A percentile compares a stretch with the other conserved stretches of the same genome.
phyloP scores from a whole-genome alignment of 495 filamentous ascomycete genomes.

The Penicillium egyptiacum region DNA sequence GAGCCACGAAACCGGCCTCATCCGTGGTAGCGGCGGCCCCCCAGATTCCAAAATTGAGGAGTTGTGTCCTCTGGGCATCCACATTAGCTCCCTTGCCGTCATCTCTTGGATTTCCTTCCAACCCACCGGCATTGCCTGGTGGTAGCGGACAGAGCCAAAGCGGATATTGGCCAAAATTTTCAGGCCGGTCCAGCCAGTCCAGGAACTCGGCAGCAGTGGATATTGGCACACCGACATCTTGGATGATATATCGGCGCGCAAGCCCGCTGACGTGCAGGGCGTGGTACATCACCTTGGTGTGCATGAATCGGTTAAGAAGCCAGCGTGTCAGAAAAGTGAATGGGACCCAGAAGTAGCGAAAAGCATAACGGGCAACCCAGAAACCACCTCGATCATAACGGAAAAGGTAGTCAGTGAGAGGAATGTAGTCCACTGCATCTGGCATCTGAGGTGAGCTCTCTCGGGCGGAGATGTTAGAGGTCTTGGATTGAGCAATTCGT shows the following conservation, averaged over 20 bases:
- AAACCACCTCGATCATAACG: slow-evolving; percentile 65
- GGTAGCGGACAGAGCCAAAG: slow-evolving; percentile 58
- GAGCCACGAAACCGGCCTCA: slow-evolving; percentile 43
- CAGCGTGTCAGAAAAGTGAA: slow-evolving; percentile 56
- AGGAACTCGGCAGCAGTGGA: slow-evolving; percentile 47
- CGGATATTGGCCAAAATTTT: slow-evolving; percentile 52
- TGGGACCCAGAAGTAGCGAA: slow-evolving; percentile 55
- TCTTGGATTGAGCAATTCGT: slow-evolving; percentile 13
- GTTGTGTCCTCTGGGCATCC: slow-evolving; percentile 5
- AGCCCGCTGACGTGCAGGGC: slow-evolving; percentile 54
- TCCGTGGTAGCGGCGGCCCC: slow-evolving; percentile 34
- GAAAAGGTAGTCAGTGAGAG: slow-evolving; percentile 60
- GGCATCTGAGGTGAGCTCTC: background rate
- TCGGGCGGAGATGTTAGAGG: background rate
- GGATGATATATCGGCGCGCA: slow-evolving; percentile 49
- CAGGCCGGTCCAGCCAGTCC: slow-evolving; percentile 40
- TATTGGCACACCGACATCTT: slow-evolving; percentile 58
- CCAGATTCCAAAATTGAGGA: slow-evolving; percentile 60
- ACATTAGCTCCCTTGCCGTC: slow-evolving; percentile 25
- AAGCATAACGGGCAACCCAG: slow-evolving; percentile 53
- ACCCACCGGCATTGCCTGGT: slow-evolving; percentile 10
- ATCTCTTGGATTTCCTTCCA: slow-evolving; percentile 18
- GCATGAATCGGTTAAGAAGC: slow-evolving; percentile 53
- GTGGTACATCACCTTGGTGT: slow-evolving; percentile 57
- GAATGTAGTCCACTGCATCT: slow-evolving; percentile 44